These are phyloP conservation scores for Mrakia blollopis DNA, from an alignment of 768 basidiomycete genomes.

Conservation along the genomic window DNA sequence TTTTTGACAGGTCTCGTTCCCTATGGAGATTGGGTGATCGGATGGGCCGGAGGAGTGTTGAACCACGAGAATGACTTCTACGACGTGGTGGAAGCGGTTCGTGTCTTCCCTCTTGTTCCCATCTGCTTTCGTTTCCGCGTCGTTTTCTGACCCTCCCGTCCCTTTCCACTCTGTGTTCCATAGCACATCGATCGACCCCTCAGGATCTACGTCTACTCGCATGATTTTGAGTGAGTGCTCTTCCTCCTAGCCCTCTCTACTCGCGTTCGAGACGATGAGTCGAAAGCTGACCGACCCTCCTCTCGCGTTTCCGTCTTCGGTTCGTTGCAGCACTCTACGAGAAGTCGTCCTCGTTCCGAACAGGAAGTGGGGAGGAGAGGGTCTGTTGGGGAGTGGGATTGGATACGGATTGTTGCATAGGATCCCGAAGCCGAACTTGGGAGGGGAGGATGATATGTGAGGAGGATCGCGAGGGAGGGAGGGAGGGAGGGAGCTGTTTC, in stretches of 20 bases:
- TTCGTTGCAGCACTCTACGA: conserved; percentile 63
- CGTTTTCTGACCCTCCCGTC: background rate
- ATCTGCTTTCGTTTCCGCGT: conserved; percentile 12
- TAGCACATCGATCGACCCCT: conserved; percentile 92
- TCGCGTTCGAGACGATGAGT: too few species aligned
- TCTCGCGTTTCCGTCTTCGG: background rate
- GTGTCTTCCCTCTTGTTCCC: conserved; percentile 37
- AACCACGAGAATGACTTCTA: conserved; percentile 93
- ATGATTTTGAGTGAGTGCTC: conserved; percentile 83
- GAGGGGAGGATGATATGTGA: conserved; percentile 1
- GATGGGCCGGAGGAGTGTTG: conserved; percentile 91
- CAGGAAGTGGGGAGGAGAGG: conserved; percentile 95
- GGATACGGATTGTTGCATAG: conserved; percentile 94
- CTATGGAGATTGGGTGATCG: conserved; percentile 70
- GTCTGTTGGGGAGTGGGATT: conserved; percentile 89
- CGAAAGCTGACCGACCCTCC: conserved; percentile 28
- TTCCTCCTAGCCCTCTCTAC: conserved; percentile 22
- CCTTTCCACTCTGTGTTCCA: conserved; percentile 23
- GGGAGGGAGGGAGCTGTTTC: background rate
- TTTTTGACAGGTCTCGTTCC: conserved; percentile 71
- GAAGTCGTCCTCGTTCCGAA: conserved; percentile 95
- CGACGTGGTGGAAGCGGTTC: conserved; percentile 83
- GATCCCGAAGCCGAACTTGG: conserved; percentile 16
- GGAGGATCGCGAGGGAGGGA: background rate
- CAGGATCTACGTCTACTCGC: conserved; percentile 91